Conservation (phyloP, 2,329 filamentous ascomycete species). For the Claviceps lovelessii region DNA sequence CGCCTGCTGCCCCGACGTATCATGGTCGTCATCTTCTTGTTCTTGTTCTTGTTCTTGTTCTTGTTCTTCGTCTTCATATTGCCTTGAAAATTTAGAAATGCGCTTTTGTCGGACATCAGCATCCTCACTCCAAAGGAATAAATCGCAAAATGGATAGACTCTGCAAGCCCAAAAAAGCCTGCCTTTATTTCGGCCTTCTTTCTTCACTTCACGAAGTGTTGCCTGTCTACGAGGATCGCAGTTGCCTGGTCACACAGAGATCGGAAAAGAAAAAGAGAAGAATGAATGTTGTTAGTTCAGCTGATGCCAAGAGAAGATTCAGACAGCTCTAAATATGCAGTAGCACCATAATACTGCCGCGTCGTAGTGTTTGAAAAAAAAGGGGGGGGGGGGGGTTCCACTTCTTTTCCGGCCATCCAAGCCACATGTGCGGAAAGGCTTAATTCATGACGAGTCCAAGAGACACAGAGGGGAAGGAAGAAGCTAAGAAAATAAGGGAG, state of each 20-base stretch:
- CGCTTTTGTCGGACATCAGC: conserved; percentile 19
- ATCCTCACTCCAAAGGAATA: conserved; percentile 32
- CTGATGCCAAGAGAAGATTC: neutral
- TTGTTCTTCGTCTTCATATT: neutral
- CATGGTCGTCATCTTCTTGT: neutral
- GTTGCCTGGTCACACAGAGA: conserved; percentile 21
- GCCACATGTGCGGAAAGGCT: neutral
- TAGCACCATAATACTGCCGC: neutral
- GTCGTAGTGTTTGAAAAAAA: neutral
- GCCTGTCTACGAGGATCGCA: conserved; percentile 27
- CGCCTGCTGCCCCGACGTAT: neutral
- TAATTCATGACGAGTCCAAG: neutral
- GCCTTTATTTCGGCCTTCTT: conserved; percentile 24
- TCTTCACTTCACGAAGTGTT: conserved; percentile 22
- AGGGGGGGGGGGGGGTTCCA: neutral
- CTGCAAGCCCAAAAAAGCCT: conserved; percentile 29
- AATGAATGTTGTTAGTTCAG: conserved; percentile 1
- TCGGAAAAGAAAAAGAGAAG: neutral
- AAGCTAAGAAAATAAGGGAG: neutral
- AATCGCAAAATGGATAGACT: conserved; percentile 22
- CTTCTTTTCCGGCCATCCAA: neutral
- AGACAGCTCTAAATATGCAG: neutral
- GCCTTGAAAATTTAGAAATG: conserved; percentile 4
- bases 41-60: neutral
- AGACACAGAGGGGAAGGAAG: neutral